Percentiles rank a stretch among this genome's conserved stretches.
Evolutionary conservation across 2,329 filamentous ascomycete genomes (phyloP).

Genomic region (Curvularia hawaiiensis): DNA sequence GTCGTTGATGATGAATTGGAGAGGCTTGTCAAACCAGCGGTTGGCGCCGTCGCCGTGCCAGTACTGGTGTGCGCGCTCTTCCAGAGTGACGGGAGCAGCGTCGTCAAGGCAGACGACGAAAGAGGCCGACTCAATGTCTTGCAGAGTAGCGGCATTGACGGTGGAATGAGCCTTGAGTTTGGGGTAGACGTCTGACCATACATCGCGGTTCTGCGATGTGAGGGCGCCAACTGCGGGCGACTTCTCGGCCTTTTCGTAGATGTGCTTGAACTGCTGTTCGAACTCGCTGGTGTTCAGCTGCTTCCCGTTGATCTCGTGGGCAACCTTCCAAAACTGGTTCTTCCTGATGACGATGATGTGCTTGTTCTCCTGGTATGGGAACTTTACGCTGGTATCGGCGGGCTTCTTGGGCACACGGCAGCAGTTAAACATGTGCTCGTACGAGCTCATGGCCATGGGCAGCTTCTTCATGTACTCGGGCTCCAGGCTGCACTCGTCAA

Average conservation of each 20-base stretch:
- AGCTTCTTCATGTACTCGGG: constrained; percentile 99
- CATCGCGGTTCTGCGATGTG: constrained; percentile 90
- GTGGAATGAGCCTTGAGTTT: constrained; percentile 75
- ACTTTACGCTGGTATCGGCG: constrained; percentile 84
- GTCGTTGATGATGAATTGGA: constrained; percentile 98
- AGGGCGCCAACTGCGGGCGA: constrained; percentile 80
- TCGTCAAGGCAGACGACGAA: constrained; percentile 96
- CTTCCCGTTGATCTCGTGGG: constrained; percentile 78
- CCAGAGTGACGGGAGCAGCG: constrained; percentile 85
- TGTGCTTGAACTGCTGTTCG: constrained; percentile 83
- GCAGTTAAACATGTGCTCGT: constrained; percentile 99
- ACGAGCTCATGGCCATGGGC: constrained; percentile 97
- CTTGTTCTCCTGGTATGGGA: constrained; percentile 73
- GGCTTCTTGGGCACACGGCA: constrained; percentile 83
- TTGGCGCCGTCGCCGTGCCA: constrained; percentile 98
- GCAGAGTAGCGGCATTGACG: constrained; percentile 76
- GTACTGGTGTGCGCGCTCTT: constrained; percentile 94
- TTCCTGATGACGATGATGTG: constrained; percentile 91
- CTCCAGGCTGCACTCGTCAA: constrained; percentile 81
- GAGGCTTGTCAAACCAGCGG: constrained; percentile 97
- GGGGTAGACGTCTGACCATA: constrained; percentile 75
- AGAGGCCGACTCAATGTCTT: constrained; percentile 83
- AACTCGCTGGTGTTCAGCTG: constrained; percentile 89
- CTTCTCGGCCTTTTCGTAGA: constrained; percentile 73
- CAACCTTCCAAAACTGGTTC: constrained; percentile 96